phyloP scores from a whole-genome alignment of 2,329 filamentous ascomycete genomes.

The Claviceps digitariae region DNA sequence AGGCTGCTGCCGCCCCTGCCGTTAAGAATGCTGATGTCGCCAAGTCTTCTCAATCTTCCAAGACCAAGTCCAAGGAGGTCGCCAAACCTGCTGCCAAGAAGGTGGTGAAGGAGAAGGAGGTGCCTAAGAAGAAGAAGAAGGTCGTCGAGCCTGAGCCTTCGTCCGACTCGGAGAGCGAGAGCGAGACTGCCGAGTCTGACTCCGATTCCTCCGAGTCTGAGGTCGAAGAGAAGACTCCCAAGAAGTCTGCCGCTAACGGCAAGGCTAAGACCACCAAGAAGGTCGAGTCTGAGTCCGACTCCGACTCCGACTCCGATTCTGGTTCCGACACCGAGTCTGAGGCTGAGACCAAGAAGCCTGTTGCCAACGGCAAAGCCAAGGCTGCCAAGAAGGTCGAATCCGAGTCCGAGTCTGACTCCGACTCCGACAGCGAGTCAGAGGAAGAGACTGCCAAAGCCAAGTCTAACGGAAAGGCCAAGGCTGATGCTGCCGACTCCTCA shows the following conservation, averaged over 20 bases:
- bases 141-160: slow-evolving; percentile 28
- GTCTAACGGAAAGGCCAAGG: slow-evolving; percentile 9
- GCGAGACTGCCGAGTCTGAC: slow-evolving; percentile 10
- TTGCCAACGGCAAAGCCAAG: slow-evolving; percentile 5
- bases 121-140: slow-evolving; percentile 36
- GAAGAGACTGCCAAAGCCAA: slow-evolving; percentile 18
- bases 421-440: slow-evolving; percentile 26
- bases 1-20: slow-evolving; percentile 37
- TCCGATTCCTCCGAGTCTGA: slow-evolving; percentile 22
- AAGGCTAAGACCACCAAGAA: slow-evolving; percentile 16
- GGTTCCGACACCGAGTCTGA: slow-evolving; percentile 27
- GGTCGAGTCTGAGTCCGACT: slow-evolving; percentile 11
- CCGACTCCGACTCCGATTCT: slow-evolving; percentile 13
- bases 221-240: slow-evolving; percentile 17
- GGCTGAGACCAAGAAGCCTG: slow-evolving; percentile 19
- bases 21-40: slow-evolving; percentile 55
- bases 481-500: slow-evolving; percentile 19
- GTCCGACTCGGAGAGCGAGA: slow-evolving; percentile 23
- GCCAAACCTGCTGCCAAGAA: slow-evolving; percentile 48
- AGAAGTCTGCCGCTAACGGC: slow-evolving; percentile 9
- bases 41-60: slow-evolving; percentile 56
- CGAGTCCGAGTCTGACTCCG: slow-evolving; percentile 21
- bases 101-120: slow-evolving; percentile 28
- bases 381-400: slow-evolving; percentile 15
- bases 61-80: slow-evolving; percentile 52